These are phyloP conservation scores for Corylus heterophylla DNA, from an alignment of 306 rosid genomes.

Conservation along the genomic window DNA sequence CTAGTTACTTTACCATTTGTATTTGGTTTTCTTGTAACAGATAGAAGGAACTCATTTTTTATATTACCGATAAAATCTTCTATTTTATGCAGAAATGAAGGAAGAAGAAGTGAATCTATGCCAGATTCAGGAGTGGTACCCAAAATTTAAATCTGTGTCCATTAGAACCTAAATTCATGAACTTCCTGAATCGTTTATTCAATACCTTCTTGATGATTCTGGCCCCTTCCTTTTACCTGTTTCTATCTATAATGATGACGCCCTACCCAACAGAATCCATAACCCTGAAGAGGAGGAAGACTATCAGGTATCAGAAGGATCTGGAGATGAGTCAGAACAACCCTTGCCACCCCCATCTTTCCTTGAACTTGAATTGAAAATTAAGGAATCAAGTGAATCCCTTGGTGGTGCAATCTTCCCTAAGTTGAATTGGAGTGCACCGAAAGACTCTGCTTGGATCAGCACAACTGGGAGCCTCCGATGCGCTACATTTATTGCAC, in stretches of 20 bases:
- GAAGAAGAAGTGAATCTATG: conserved; percentile 63
- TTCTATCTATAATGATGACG: conserved; percentile 74
- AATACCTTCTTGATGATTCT: conserved; percentile 67
- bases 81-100: conserved; percentile 42
- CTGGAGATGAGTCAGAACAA: conserved; percentile 59
- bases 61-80: background rate
- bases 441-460: conserved; percentile 86
- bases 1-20: conserved; percentile 10
- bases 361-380: conserved; percentile 67
- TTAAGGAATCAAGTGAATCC: conserved; percentile 61
- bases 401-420: conserved; percentile 82
- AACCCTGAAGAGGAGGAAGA: conserved; percentile 66
- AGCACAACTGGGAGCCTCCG: conserved; percentile 51
- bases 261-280: conserved; percentile 70
- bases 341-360: conserved; percentile 57
- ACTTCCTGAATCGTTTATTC: conserved; percentile 70
- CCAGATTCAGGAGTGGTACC: conserved; percentile 83
- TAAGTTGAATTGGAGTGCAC: conserved; percentile 88
- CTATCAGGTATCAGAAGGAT: conserved; percentile 64
- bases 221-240: conserved; percentile 68
- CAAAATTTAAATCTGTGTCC: conserved; percentile 61
- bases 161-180: conserved; percentile 64
- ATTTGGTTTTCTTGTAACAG: conserved; percentile 20
- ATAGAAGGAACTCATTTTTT: conserved; percentile 1
- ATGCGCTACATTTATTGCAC: conserved; percentile 67